phyloP scores from a whole-genome alignment of 2,329 filamentous ascomycete species.

The Drechslerella coelobrocha region DNA sequence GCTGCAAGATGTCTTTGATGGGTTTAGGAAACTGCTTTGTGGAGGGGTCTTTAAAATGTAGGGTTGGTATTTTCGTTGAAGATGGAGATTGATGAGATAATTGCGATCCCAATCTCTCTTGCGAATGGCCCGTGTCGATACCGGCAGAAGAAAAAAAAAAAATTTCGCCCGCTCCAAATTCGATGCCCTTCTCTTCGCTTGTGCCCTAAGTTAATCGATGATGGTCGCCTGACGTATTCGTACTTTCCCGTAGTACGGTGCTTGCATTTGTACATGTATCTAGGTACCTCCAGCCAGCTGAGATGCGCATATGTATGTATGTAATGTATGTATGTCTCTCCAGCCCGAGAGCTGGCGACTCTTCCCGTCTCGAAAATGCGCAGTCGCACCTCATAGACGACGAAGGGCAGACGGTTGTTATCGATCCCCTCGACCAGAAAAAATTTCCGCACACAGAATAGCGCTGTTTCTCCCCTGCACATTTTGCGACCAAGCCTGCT shows the following conservation, averaged over 20 bases:
- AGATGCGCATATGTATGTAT: no score
- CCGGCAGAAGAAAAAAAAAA: slow-evolving; percentile 38
- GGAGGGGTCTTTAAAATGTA: slow-evolving; percentile 20
- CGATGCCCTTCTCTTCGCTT: slow-evolving; percentile 46
- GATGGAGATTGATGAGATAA: slow-evolving; percentile 29
- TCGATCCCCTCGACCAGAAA: slow-evolving; percentile 39
- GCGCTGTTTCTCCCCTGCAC: slow-evolving; percentile 32
- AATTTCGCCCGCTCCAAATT: slow-evolving; percentile 33
- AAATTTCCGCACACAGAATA: slow-evolving; percentile 39
- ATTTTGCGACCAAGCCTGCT: slow-evolving; percentile 41
- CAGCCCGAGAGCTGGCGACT: slow-evolving; percentile 19
- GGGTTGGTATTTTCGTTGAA: slow-evolving; percentile 6
- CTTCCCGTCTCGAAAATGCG: slow-evolving; percentile 38
- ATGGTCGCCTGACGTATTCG: slow-evolving; percentile 51
- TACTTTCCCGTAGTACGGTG: slow-evolving; percentile 33
- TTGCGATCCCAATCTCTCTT: slow-evolving; percentile 35
- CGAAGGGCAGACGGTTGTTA: slow-evolving; percentile 30
- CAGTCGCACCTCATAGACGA: slow-evolving; percentile 42
- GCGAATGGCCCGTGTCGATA: slow-evolving; percentile 26
- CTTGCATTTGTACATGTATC: slow-evolving; percentile 39
- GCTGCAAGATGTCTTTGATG: slow-evolving; percentile 38
- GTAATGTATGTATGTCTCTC: slow-evolving; percentile 10
- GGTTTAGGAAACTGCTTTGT: slow-evolving; percentile 41
- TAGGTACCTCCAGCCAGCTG: slow-evolving; percentile 16
- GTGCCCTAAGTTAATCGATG: slow-evolving; percentile 48